phyloP scores from a whole-genome alignment of 2,329 filamentous ascomycete species.

The Aspergillus pseudoglaucus region DNA sequence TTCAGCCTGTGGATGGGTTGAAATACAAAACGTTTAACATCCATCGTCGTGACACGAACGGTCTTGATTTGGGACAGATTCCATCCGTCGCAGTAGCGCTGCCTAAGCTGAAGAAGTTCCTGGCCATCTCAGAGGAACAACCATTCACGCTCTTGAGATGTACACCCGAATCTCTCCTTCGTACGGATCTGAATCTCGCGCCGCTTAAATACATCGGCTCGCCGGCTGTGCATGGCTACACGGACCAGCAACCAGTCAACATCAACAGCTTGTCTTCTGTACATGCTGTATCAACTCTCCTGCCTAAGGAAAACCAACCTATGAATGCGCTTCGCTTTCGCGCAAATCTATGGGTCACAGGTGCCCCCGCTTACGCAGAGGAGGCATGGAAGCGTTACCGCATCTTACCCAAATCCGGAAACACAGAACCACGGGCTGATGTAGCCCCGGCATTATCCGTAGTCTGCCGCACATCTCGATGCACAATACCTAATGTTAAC shows the following conservation, averaged over 20 bases:
- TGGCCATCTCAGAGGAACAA: conserved; percentile 7
- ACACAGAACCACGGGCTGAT: conserved; percentile 2
- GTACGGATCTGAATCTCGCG: conserved; percentile 14
- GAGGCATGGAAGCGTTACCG: conserved; percentile 16
- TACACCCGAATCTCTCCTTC: conserved; percentile 12
- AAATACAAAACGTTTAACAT: conserved; percentile 7
- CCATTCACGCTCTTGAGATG: conserved; percentile 10
- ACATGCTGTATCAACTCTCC: conserved; percentile 13
- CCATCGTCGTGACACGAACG: conserved; percentile 8
- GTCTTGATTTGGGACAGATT: conserved; percentile 8
- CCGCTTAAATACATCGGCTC: conserved; percentile 15
- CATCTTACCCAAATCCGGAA: conserved; percentile 5
- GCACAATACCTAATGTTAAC: conserved; percentile 18
- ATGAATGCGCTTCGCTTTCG: conserved; percentile 16
- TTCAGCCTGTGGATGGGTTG: conserved; percentile 2
- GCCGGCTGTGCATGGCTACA: conserved; percentile 16
- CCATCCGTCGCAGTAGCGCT: conserved; percentile 8
- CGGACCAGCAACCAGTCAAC: conserved; percentile 17
- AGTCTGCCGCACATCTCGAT: conserved; percentile 18
- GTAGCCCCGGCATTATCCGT: conserved; percentile 12
- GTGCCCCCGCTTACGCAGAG: conserved; percentile 13
- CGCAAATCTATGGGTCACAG: conserved; percentile 15
- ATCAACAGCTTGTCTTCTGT: conserved; percentile 17
- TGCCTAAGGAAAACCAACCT: conserved; percentile 15
- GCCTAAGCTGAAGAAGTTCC: conserved; percentile 12